A percentile compares a stretch with the other conserved stretches of the same genome.
Evolutionary conservation across 345 rosid species (phyloP).

Genomic region (Gossypium herbaceum): DNA sequence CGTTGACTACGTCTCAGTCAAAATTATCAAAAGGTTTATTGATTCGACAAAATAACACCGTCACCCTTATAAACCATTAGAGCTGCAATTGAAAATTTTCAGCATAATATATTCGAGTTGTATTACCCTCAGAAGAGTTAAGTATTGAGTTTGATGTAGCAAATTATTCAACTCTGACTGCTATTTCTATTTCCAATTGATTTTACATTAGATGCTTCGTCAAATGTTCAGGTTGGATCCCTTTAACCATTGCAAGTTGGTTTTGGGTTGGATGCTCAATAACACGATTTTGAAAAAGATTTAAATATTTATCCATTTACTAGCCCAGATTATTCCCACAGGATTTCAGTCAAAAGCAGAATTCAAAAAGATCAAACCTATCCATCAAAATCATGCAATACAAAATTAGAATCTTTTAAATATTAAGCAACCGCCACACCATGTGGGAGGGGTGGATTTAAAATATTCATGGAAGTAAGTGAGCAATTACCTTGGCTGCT

Average conservation of each 20-base stretch:
- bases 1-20: background rate
- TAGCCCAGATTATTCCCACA: background rate
- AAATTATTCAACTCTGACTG: background rate
- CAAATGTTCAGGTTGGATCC: background rate
- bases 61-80: background rate
- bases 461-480: slow-evolving; percentile 12
- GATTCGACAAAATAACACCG: background rate
- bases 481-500: slow-evolving; percentile 59
- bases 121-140: background rate
- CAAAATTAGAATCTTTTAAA: background rate
- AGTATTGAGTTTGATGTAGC: background rate
- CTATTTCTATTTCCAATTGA: background rate
- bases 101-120: background rate
- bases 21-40: background rate
- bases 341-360: background rate
- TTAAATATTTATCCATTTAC: background rate
- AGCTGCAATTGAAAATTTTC: background rate
- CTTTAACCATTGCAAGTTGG: background rate
- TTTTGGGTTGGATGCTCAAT: background rate
- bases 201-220: background rate
- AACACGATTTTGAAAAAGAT: background rate
- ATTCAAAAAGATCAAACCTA: background rate
- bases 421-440: background rate
- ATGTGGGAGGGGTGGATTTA: no score
- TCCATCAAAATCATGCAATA: background rate